These are phyloP conservation scores for Hypoxylon sp. DNA, from an alignment of 2,329 filamentous ascomycete species.

Conservation along the genomic window DNA sequence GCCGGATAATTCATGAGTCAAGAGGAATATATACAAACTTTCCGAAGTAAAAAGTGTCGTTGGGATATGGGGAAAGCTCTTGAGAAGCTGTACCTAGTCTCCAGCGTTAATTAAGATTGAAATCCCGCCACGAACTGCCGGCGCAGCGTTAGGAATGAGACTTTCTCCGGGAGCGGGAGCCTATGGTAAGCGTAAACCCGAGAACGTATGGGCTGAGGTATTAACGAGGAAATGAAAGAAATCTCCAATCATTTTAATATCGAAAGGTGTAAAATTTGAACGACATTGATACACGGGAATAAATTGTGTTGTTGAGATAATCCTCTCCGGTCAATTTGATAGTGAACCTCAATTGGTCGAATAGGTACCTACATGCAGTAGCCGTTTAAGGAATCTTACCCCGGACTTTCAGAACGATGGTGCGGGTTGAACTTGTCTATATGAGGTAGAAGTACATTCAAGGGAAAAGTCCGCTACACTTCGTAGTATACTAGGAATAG, in stretches of 20 bases:
- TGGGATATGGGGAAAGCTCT: too few species aligned
- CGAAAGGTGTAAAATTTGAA: background rate
- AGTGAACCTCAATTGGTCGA: background rate
- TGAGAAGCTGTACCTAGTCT: too few species aligned
- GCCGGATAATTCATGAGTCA: too few species aligned
- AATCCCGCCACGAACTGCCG: too few species aligned
- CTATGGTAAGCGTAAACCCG: background rate
- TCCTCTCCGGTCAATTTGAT: too few species aligned
- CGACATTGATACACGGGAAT: background rate
- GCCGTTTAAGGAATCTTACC: slow-evolving; percentile 2
- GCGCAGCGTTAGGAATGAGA: background rate
- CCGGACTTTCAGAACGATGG: slow-evolving; percentile 20
- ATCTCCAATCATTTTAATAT: background rate
- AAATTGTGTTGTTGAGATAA: background rate
- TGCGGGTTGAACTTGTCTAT: background rate
- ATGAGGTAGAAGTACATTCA: slow-evolving; percentile 14
- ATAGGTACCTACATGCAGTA: background rate
- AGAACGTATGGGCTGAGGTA: background rate
- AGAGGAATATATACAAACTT: too few species aligned
- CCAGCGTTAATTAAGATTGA: too few species aligned
- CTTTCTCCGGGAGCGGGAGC: background rate
- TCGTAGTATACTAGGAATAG: background rate
- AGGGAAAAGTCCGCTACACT: background rate
- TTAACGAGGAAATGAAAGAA: background rate
- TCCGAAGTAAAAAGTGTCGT: too few species aligned